Evolutionary conservation across 1,284 basidiomycete genomes (phyloP), one percentile per base, ranked within the genome.

Genomic region (Anthracocystis panici-leucophaei): DNA sequence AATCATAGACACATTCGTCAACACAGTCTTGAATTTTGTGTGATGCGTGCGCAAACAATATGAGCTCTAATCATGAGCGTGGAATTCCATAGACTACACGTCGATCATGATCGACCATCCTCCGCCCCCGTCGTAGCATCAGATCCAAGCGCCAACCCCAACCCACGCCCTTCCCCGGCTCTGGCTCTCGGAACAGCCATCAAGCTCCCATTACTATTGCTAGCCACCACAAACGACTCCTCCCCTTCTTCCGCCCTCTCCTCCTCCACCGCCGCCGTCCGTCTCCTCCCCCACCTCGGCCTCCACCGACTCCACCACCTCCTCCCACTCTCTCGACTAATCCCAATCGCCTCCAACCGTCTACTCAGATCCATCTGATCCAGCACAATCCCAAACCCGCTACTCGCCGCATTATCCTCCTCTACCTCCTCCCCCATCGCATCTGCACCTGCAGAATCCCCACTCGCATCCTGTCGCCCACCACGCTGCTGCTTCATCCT

Each of bases 201-300:
- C 45, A 71, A 25, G 41, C 68, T 71, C 3, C 68, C 68, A 41
- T 65, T 62, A 20, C 68, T 71, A 21, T 71, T 50, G 12, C 68
- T 65, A 4, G 68, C 61, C 7, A 71, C 48, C 25, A 65, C 44
- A 1, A 56, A 52, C 31, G 50, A 44, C 16, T 11, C 59, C 21
- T 10, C 38, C 33, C 9, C 40, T 23, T 42, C 45, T 29, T 11
- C 45, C 18, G 21, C n/a, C 46, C 35, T 48, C 25, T 61, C 50
- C 21, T 46, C n/a, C 31, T 33, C 38, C 14, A 23, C 25, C 51
- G 16, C 35, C 16, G 9, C 12, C 52, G 46, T 40, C 10, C n/a
- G 10, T 27, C 38, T 25, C 5, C 46, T 23, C 9, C 35, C 11
- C 67, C 67, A 70, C 12, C 35, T 52, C 0, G 57, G 57, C 14